Evolutionary conservation across 345 rosid genomes (phyloP).

Genomic region (Lumnitzera littorea): DNA sequence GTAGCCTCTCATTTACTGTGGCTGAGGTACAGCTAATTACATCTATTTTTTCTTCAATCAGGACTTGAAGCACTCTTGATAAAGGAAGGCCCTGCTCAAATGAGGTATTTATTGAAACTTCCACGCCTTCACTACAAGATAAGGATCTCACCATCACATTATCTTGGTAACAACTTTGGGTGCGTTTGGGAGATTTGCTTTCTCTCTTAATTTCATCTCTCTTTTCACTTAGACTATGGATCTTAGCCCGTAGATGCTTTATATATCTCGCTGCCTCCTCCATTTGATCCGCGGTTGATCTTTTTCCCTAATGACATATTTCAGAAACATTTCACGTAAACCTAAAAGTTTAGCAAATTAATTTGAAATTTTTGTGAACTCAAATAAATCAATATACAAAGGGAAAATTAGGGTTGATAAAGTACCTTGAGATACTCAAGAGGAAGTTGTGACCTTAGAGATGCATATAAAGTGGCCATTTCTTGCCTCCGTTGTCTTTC

Average conservation of each 20-base stretch:
- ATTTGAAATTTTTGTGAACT: no score
- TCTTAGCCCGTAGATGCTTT: conserved; percentile 17
- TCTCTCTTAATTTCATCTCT: conserved; percentile 27
- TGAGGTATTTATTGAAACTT: conserved; percentile 15
- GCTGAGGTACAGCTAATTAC: conserved; percentile 20
- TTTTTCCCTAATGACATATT: conserved; percentile 31
- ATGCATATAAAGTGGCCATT: conserved; percentile 20
- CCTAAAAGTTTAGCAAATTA: no score
- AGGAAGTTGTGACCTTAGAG: conserved; percentile 40
- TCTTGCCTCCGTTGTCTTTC: conserved; percentile 39
- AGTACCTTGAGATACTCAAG: conserved; percentile 24
- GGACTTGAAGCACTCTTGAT: conserved; percentile 20
- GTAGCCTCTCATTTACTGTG: conserved; percentile 10
- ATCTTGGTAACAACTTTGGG: not conserved
- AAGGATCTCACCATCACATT: conserved; percentile 11
- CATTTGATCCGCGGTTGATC: conserved; percentile 37
- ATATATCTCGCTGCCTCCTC: conserved; percentile 39
- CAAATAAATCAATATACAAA: no score
- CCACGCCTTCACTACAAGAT: conserved; percentile 18
- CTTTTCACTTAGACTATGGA: conserved; percentile 21
- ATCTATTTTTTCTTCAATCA: conserved; percentile 25
- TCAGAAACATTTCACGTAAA: no score
- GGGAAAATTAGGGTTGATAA: no score
- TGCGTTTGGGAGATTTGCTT: not conserved
- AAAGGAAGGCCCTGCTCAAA: conserved; percentile 13